Percentiles rank a stretch among this genome's conserved stretches.
phyloP scores from a whole-genome alignment of 2,329 filamentous ascomycete species.

The Arthrobotrys conoides region DNA sequence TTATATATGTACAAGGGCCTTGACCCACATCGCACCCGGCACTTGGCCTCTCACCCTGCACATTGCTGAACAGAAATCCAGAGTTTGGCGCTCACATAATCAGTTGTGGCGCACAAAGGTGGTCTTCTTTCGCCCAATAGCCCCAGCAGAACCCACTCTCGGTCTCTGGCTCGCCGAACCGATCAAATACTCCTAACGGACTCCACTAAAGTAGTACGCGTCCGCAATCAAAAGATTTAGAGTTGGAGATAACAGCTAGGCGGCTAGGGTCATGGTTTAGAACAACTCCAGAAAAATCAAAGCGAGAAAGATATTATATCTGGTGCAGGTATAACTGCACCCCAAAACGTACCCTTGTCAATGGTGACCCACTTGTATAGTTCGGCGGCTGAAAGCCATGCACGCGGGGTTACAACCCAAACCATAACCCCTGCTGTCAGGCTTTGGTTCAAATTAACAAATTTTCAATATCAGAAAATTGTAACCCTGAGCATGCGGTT shows the following conservation, averaged over 20 bases:
- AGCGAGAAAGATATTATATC: not conserved
- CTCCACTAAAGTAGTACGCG: conserved; percentile 1
- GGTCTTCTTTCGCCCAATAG: not conserved
- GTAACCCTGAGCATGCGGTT: not conserved
- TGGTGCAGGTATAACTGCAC: not conserved
- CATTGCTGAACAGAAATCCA: not conserved
- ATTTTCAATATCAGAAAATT: not conserved
- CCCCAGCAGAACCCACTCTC: not conserved
- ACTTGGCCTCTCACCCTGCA: not conserved
- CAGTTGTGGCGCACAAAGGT: not conserved
- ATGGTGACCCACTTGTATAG: not conserved
- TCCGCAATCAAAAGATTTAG: conserved; percentile 8
- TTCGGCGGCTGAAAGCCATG: conserved; percentile 3
- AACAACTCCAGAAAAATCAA: conserved; percentile 2
- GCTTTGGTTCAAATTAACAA: not conserved
- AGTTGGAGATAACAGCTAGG: not conserved
- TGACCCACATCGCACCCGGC: not conserved
- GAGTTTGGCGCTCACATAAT: not conserved
- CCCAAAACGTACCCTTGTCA: not conserved
- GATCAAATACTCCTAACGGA: not conserved
- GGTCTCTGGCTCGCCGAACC: not conserved
- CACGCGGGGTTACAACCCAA: not conserved
- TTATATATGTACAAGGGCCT: not conserved
- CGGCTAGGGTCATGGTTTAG: not conserved
- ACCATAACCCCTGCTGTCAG: not conserved